Evolutionary conservation across 73 alveolate genomes (phyloP).

Genomic region (Paramecium pentaurelia): DNA sequence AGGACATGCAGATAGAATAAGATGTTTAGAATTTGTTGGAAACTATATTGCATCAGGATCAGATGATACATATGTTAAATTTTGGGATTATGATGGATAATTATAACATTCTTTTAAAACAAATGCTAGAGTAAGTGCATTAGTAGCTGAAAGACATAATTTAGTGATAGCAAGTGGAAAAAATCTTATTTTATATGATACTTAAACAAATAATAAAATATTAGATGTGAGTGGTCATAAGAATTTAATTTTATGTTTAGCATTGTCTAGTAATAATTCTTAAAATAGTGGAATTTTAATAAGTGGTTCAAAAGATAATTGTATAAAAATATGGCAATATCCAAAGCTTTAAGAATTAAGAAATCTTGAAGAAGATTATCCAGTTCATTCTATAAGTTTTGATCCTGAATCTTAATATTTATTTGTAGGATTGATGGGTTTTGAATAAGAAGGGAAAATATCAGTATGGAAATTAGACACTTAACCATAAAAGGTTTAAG

Average conservation of each 20-base stretch:
- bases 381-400: not conserved
- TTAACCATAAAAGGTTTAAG: slow-evolving; percentile 1
- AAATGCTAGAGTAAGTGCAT: slow-evolving; percentile 26
- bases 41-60: not conserved
- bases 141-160: not conserved
- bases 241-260: not conserved
- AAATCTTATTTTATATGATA: not conserved
- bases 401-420: not conserved
- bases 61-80: not conserved
- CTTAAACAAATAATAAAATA: not conserved
- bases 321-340: slow-evolving; percentile 6
- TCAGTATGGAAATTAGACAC: not conserved
- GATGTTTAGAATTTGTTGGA: not conserved
- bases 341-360: not conserved
- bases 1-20: slow-evolving; percentile 14
- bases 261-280: not conserved
- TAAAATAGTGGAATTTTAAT: not conserved
- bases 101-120: not conserved
- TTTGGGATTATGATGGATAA: not conserved
- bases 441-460: not conserved
- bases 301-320: not conserved
- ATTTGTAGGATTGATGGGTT: not conserved
- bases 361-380: not conserved
- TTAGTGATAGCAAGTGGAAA: not conserved
- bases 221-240: not conserved